These are phyloP conservation scores for Penicillium sp. DNA, from an alignment of 2,329 filamentous ascomycete genomes.

Conservation along the genomic window DNA sequence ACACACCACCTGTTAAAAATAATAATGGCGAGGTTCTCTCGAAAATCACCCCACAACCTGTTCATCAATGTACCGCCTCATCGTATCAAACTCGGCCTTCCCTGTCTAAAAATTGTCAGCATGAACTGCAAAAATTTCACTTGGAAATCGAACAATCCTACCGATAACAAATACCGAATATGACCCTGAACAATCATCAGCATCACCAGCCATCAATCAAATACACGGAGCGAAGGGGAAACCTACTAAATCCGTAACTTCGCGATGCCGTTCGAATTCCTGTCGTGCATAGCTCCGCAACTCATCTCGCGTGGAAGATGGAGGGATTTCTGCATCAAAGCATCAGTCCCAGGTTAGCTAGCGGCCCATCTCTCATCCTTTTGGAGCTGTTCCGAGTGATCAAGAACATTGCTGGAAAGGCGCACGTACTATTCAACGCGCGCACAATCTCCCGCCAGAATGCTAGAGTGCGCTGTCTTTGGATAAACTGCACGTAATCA, in stretches of 20 bases:
- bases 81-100: conserved; percentile 52
- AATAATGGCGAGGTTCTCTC: background rate
- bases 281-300: conserved; percentile 47
- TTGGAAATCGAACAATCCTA: conserved; percentile 25
- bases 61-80: conserved; percentile 53
- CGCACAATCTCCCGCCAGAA: conserved; percentile 50
- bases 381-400: too few species aligned
- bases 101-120: conserved; percentile 39
- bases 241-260: conserved; percentile 48
- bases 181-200: conserved; percentile 37
- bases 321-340: conserved; percentile 41
- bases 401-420: background rate
- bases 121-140: conserved; percentile 13
- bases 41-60: conserved; percentile 34
- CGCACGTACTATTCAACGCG: conserved; percentile 44
- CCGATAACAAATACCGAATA: conserved; percentile 52
- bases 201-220: too few species aligned
- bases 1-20: background rate
- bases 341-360: too few species aligned
- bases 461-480: conserved; percentile 47
- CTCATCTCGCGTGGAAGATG: conserved; percentile 46
- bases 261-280: conserved; percentile 50
- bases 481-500: conserved; percentile 48
- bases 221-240: background rate
- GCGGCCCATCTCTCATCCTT: too few species aligned